Percentiles rank a stretch among this genome's conserved stretches.
phyloP scores from a whole-genome alignment of 2,329 filamentous ascomycete species.

The Aspergillus aculeatus region DNA sequence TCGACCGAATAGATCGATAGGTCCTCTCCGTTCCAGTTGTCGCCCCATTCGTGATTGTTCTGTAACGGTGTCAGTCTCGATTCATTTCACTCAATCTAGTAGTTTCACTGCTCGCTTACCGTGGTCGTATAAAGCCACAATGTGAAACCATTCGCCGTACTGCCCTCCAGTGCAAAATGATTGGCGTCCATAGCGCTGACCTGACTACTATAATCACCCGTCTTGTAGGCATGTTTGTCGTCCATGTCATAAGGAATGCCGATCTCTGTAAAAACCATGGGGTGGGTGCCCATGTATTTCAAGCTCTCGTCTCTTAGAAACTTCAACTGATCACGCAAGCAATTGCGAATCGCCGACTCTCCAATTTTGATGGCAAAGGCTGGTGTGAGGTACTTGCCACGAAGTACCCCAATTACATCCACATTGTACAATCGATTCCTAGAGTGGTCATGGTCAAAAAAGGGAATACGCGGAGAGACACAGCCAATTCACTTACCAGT shows the following conservation, averaged over 20 bases:
- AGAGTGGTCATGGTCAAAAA: conserved; percentile 16
- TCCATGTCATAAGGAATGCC: conserved; percentile 99
- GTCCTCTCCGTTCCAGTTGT: conserved; percentile 97
- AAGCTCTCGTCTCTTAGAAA: conserved; percentile 81
- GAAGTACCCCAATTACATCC: conserved; percentile 86
- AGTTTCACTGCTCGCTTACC: conserved; percentile 42
- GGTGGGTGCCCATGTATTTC: conserved; percentile 85
- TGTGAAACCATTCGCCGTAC: conserved; percentile 78
- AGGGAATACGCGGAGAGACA: neutral
- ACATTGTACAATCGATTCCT: conserved; percentile 94
- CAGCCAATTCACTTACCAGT: conserved; percentile 60
- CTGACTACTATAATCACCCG: conserved; percentile 91
- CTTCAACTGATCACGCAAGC: conserved; percentile 80
- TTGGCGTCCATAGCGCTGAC: conserved; percentile 93
- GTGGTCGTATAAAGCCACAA: conserved; percentile 81
- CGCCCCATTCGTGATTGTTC: conserved; percentile 86
- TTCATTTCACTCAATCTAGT: neutral
- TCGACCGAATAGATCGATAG: conserved; percentile 85
- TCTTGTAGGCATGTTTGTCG: conserved; percentile 90
- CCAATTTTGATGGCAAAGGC: conserved; percentile 91
- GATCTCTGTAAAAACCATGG: conserved; percentile 89
- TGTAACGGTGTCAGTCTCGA: conserved; percentile 30
- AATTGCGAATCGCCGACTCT: conserved; percentile 91
- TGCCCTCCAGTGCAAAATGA: conserved; percentile 85
- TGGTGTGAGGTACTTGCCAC: conserved; percentile 83